A percentile compares a stretch with the other conserved stretches of the same genome.
phyloP scores from a whole-genome alignment of 2,329 filamentous ascomycete species.

The Penicillium sclerotigenum region DNA sequence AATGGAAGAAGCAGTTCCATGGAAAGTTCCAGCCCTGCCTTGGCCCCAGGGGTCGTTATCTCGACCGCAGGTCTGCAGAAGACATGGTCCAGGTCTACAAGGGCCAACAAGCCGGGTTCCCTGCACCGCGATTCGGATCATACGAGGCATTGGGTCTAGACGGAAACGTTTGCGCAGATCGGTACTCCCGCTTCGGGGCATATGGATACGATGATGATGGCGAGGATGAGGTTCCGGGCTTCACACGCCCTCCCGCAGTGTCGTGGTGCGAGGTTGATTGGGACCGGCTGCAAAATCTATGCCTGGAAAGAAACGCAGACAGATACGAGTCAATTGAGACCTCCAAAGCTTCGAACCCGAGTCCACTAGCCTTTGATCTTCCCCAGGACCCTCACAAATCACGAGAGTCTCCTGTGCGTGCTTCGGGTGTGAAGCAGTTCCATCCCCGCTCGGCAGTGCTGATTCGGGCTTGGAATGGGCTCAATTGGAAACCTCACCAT shows the following conservation, averaged over 20 bases:
- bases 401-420: not conserved
- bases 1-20: conserved; percentile 50
- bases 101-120: conserved; percentile 48
- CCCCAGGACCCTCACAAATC: conserved; percentile 12
- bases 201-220: conserved; percentile 41
- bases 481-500: conserved; percentile 73
- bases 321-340: conserved; percentile 51
- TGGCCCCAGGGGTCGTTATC: conserved; percentile 21
- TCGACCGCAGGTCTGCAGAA: conserved; percentile 18
- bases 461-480: conserved; percentile 78
- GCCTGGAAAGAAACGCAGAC: conserved; percentile 62
- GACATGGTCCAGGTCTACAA: conserved; percentile 27
- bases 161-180: conserved; percentile 63
- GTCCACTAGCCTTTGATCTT: conserved; percentile 17
- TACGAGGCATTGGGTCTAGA: conserved; percentile 61
- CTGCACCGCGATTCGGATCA: conserved; percentile 61
- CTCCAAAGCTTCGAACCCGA: conserved; percentile 15
- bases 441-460: conserved; percentile 67
- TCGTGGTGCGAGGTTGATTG: conserved; percentile 65
- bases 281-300: conserved; percentile 67
- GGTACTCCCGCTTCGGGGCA: conserved; percentile 65
- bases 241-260: conserved; percentile 25
- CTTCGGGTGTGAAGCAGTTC: conserved; percentile 9
- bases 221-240: conserved; percentile 23
- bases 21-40: conserved; percentile 20